Evolutionary conservation across 225 moss, liverwort and hornwort genomes (phyloP).

Genomic region (Marchantia paleacea): DNA sequence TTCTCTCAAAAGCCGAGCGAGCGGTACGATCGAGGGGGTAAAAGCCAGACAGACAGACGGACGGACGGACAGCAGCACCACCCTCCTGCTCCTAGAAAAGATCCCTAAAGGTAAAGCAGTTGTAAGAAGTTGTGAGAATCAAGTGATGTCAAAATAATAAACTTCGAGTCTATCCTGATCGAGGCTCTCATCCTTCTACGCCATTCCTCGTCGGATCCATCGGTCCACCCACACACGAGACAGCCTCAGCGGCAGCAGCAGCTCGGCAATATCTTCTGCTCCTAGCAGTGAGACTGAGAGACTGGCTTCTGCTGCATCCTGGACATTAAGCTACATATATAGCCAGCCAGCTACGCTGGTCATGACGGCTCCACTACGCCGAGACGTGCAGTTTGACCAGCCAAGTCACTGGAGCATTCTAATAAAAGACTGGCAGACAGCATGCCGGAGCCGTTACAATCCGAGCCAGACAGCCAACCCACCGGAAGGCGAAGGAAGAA

Average conservation of each 20-base stretch:
- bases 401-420: not conserved
- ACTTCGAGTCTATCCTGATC: not conserved
- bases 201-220: not conserved
- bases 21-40: not conserved
- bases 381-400: not conserved
- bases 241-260: no score
- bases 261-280: not conserved
- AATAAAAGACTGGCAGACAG: not conserved
- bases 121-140: not conserved
- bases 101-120: not conserved
- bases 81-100: not conserved
- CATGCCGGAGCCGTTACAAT: not conserved
- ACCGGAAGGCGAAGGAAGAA: not conserved
- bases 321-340: not conserved
- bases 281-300: not conserved
- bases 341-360: not conserved
- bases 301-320: not conserved
- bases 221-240: not conserved
- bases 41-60: no score
- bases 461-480: not conserved
- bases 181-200: not conserved
- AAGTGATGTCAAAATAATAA: no score
- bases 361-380: not conserved
- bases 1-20: not conserved
- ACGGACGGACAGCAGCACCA: not conserved